Conservation (phyloP, 306 rosid genomes). For the Senna siamea region DNA sequence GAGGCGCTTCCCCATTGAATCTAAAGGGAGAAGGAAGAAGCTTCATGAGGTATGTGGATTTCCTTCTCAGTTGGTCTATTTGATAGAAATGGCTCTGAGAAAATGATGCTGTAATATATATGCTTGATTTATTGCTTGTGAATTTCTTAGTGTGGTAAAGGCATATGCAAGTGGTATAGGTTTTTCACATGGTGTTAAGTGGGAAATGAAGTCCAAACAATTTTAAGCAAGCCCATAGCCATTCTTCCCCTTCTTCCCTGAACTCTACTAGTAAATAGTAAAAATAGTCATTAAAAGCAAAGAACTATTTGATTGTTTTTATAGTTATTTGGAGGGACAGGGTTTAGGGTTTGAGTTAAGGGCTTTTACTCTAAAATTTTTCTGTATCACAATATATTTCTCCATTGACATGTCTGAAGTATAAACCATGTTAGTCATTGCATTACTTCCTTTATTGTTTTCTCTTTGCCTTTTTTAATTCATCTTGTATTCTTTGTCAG, state of each 20-base stretch:
- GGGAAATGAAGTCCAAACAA: background rate
- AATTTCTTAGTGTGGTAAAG: background rate
- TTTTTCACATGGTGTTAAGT: background rate
- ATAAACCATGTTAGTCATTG: background rate
- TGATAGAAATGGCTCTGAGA: constrained; percentile 5
- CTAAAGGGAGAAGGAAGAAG: constrained; percentile 97
- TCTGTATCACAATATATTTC: background rate
- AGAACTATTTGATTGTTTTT: background rate
- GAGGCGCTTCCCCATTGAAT: constrained; percentile 96
- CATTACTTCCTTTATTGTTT: constrained; percentile 1
- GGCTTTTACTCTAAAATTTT: too few relatives aligned
- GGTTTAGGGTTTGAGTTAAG: too few relatives aligned
- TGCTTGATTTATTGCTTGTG: background rate
- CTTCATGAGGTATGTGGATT: constrained; percentile 83
- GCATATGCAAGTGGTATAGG: background rate
- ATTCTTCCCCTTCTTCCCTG: background rate
- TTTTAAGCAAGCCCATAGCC: background rate
- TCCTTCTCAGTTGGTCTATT: constrained; percentile 35
- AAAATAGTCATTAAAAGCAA: background rate
- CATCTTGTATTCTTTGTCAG: background rate
- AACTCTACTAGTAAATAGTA: background rate
- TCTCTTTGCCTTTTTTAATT: constrained; percentile 12
- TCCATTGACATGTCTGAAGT: constrained; percentile 6
- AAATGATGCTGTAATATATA: background rate
- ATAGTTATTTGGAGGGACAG: too few relatives aligned